phyloP scores from a whole-genome alignment of 2,329 filamentous ascomycete species.

The Cladosporium colombiae region DNA sequence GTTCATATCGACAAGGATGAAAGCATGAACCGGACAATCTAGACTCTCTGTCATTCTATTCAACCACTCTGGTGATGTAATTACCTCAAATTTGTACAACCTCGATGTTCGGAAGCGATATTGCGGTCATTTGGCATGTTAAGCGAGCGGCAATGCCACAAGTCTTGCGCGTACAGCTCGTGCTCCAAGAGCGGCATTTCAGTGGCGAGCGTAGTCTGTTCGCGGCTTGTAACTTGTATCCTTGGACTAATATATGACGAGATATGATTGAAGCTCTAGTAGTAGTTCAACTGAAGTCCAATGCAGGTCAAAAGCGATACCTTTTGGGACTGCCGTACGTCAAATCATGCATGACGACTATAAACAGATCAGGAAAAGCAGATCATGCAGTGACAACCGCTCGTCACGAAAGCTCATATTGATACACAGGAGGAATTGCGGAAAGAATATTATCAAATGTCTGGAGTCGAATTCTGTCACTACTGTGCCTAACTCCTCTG shows the following conservation, averaged over 20 bases:
- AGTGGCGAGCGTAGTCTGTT: not conserved
- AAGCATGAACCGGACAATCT: not conserved
- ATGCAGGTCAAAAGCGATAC: not conserved
- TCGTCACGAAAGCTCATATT: too few relatives aligned
- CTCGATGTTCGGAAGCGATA: not conserved
- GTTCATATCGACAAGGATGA: not conserved
- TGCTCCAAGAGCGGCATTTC: not conserved
- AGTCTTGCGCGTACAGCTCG: not conserved
- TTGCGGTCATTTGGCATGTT: not conserved
- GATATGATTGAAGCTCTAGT: not conserved
- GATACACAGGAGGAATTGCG: not conserved
- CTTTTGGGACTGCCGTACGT: not conserved
- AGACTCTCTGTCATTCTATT: not conserved
- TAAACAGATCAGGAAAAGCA: not conserved
- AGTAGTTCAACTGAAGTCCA: too few relatives aligned
- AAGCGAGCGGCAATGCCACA: not conserved
- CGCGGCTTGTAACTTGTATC: not conserved
- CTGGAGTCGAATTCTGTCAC: constrained; percentile 18
- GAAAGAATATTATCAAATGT: constrained; percentile 1
- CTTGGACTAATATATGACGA: not conserved
- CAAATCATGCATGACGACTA: not conserved
- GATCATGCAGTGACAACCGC: too few relatives aligned
- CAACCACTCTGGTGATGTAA: not conserved
- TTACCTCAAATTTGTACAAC: not conserved
- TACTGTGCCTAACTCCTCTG: constrained; percentile 9